Evolutionary conservation across 371 early-diverging fungal genomes (phyloP), one percentile per base, ranked within the genome.

Genomic region (Batkoa obscura): DNA sequence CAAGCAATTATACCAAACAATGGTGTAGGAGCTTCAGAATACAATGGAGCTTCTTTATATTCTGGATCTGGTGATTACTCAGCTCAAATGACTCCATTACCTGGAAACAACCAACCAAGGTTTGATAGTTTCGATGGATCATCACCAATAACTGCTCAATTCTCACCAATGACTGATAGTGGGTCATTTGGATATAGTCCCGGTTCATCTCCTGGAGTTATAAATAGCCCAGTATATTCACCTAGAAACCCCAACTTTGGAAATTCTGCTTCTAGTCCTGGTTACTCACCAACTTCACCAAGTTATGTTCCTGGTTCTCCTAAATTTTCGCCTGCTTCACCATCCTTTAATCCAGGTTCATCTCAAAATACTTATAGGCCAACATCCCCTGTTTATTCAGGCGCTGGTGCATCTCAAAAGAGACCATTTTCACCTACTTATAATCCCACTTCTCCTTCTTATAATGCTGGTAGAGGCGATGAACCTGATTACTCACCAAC

Each of bases 231-330:
- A 57, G 72, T 72, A 1, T 79, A 78, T 62, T 79, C 83, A 3
- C 94, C 94, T 17, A 83, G 86, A 1, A 78, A 78, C 1, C 92
- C 90, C 15, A 74, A 76, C 9, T 94, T 92, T 65, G 81, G 76
- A 1, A 72, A 92, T 64, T 73, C 73, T 0, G 88, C 86, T 0
- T 83, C 82, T 1, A 67, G 69, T 12, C 88, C 89, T 23, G 71
- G 73, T 58, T 87, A 80, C 61, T 69, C 71, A 51, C 86, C 93
- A 1, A 82, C 88, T 9, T 71, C 72, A 45, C 86, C 88, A 3
- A 71, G 74, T 23, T 86, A 88, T 55, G 68, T 71, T 1, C 90
- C 91, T 3, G 84, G 88, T 31, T 68, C 69, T 31, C 90, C 88
- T 13, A 8, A 30, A 8, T 35, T 9, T 4, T 73, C 74, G 2